phyloP scores from a whole-genome alignment of 129 eudicot species.

The Smallanthus sonchifolius region DNA sequence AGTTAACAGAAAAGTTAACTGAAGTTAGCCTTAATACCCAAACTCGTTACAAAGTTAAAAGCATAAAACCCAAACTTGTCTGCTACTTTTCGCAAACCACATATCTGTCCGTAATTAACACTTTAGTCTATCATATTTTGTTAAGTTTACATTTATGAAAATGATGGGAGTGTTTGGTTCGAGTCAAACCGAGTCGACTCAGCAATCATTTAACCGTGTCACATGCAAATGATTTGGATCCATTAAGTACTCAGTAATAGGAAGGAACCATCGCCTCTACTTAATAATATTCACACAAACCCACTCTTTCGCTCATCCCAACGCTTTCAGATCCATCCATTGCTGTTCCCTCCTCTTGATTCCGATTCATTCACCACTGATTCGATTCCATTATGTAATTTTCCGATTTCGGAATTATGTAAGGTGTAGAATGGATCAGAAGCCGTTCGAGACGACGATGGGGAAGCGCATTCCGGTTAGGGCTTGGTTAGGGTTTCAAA shows the following conservation, averaged over 20 bases:
- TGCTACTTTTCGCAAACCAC: too few relatives aligned
- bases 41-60: too few relatives aligned
- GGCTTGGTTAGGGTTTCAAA: conserved; percentile 83
- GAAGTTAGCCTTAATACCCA: too few relatives aligned
- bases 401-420: background rate
- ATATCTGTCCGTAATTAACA: too few relatives aligned
- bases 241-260: background rate
- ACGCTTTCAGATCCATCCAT: conserved; percentile 18
- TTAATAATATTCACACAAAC: background rate
- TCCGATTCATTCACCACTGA: background rate
- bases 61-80: too few relatives aligned
- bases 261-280: conserved; percentile 25
- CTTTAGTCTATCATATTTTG: too few relatives aligned
- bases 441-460: conserved; percentile 40
- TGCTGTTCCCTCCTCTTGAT: background rate
- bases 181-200: conserved; percentile 20
- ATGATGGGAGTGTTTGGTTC: background rate
- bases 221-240: conserved; percentile 27
- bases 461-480: conserved; percentile 52
- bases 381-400: background rate
- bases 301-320: conserved; percentile 7
- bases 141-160: too few relatives aligned
- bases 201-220: conserved; percentile 12
- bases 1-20: too few relatives aligned
- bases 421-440: conserved; percentile 31